Base-by-base conservation (phyloP, 805 yeast species). In the Starmerella asiatica region DNA sequence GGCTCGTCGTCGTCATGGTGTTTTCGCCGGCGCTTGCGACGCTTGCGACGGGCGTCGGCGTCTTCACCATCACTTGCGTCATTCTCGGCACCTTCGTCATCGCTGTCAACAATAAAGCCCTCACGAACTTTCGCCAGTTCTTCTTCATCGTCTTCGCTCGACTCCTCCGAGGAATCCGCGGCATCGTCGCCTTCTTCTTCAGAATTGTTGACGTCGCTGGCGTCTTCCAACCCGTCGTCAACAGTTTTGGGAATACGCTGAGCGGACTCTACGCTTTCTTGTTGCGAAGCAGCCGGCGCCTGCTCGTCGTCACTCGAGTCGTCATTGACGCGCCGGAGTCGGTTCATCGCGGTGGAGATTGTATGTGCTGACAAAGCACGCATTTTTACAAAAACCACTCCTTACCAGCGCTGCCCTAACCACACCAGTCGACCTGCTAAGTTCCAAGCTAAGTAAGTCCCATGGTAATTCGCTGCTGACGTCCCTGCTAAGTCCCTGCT, bases 31-130 rank as follows among this genome's bases (percentile, higher is more conserved):
- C 44, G 39, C 36, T 52, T 44, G 38, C 46, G 40, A 41, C 40
- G 44, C 21, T 48, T 44, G 12, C 54, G 53, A n/a, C 43, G 31
- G 30, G 37, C 44, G 39, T 23, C 42, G 36, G 29, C 52, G 26
- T 34, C 48, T 36, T 43, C 52, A 35, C 23, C 39, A n/a, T 49
- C 64, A 31, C 58, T 69, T 12, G 68, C 76, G 19, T 68, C 76
- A 11, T 11, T 11, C n/a, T n/a, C n/a, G n/a, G n/a, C n/a, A n/a
- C n/a, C n/a, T n/a, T 71, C 81, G 17, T 76, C 93, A 43, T 80
- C 94, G 51, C 83, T 94, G 52, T 85, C 95, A 8, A 83, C 96
- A 53, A 88, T 86, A 59, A 88, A 85, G 0, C 95, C 96, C 46
- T 85, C 94, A 35, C 88, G 73, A 31, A 86, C 79, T 51, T 72